Evolutionary conservation across 1,139 yeast genomes (phyloP).

Genomic region (Blastobotrys petasosporus): DNA sequence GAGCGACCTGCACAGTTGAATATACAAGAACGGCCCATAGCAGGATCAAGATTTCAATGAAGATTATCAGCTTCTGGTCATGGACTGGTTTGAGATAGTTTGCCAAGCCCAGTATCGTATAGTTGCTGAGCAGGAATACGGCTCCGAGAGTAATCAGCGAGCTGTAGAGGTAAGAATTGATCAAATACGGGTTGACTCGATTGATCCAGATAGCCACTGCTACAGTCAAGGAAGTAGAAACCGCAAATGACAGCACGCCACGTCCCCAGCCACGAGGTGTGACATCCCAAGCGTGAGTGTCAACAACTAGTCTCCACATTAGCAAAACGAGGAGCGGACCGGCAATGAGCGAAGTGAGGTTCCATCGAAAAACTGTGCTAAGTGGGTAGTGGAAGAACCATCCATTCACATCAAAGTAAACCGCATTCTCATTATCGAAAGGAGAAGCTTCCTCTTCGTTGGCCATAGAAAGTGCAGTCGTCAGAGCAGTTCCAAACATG

Average conservation of each 20-base stretch:
- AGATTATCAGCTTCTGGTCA: constrained; percentile 63
- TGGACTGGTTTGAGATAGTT: constrained; percentile 52
- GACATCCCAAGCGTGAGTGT: constrained; percentile 46
- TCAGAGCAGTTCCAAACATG: constrained; percentile 69
- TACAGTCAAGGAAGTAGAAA: constrained; percentile 40
- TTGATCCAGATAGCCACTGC: constrained; percentile 37
- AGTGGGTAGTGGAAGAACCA: constrained; percentile 51
- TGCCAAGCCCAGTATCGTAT: constrained; percentile 48
- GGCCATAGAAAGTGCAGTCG: constrained; percentile 44
- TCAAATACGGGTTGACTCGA: constrained; percentile 47
- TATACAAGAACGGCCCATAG: constrained; percentile 54
- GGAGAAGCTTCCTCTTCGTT: constrained; percentile 32
- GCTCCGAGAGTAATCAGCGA: constrained; percentile 44
- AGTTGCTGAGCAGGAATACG: constrained; percentile 49
- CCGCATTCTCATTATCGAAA: constrained; percentile 38
- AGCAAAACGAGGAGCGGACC: constrained; percentile 51
- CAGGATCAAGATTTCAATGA: constrained; percentile 51
- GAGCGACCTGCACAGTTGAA: constrained; percentile 41
- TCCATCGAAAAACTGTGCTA: constrained; percentile 41
- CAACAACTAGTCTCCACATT: constrained; percentile 44
- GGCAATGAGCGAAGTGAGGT: constrained; percentile 45
- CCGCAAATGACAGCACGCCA: constrained; percentile 49
- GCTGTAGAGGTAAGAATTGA: constrained; percentile 50
- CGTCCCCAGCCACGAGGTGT: constrained; percentile 42
- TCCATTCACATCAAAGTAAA: constrained; percentile 56